Conservation (phyloP, 371 early-diverging fungal genomes). For the Batrachochytrium dendrobatidis region DNA sequence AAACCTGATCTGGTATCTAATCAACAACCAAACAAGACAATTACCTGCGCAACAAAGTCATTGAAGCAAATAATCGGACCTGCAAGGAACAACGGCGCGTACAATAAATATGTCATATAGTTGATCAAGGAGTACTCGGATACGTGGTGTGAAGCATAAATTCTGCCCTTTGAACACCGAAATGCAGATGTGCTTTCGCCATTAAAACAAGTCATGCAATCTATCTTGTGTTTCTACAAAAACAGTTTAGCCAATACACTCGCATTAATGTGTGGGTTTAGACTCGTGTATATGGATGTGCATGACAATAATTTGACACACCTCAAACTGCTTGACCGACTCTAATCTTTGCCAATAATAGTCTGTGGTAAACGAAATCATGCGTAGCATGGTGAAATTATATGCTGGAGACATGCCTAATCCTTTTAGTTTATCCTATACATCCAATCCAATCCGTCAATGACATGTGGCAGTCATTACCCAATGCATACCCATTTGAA, state of each 20-base stretch:
- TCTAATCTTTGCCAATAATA: slow-evolving; percentile 61
- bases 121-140: slow-evolving; percentile 65
- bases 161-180: slow-evolving; percentile 13
- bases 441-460: background rate
- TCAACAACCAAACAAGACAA: background rate
- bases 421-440: slow-evolving; percentile 20
- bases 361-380: slow-evolving; percentile 88
- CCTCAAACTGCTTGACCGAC: background rate
- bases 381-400: slow-evolving; percentile 81
- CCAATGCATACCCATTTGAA: background rate
- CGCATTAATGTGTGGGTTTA: background rate
- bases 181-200: no score
- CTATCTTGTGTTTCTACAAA: background rate
- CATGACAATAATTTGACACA: background rate
- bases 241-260: background rate
- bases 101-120: slow-evolving; percentile 74
- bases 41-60: slow-evolving; percentile 77
- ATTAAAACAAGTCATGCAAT: background rate
- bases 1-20: no score
- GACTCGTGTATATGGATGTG: background rate
- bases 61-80: slow-evolving; percentile 95
- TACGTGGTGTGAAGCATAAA: slow-evolving; percentile 2
- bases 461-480: background rate
- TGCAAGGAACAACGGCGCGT: slow-evolving; percentile 85
- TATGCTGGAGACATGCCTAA: slow-evolving; percentile 49